Percentiles rank a stretch among this genome's conserved stretches.
Evolutionary conservation across 2,329 filamentous ascomycete genomes (phyloP).

Genomic region (Fusarium heterosporum): DNA sequence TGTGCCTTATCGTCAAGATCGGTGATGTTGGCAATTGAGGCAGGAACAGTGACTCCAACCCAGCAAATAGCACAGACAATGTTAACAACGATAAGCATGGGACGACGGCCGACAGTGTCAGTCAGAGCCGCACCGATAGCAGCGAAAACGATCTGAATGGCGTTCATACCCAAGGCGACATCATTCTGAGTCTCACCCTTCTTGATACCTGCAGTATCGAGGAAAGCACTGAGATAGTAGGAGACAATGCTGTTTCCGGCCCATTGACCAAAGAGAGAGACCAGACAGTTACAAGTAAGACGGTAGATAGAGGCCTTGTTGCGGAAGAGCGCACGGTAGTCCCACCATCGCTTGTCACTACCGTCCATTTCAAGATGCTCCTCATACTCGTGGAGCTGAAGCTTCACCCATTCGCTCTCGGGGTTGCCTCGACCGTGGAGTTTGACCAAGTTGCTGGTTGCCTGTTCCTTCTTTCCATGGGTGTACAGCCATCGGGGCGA

Average conservation of each 20-base stretch:
- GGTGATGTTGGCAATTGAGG: constrained; percentile 52
- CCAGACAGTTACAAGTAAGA: constrained; percentile 57
- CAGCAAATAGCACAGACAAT: constrained; percentile 61
- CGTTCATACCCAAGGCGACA: constrained; percentile 62
- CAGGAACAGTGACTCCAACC: constrained; percentile 60
- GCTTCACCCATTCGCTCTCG: constrained; percentile 49
- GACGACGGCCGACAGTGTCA: constrained; percentile 63
- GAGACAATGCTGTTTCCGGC: constrained; percentile 57
- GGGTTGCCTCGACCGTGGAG: constrained; percentile 59
- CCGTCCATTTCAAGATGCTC: constrained; percentile 59
- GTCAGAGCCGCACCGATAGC: constrained; percentile 61
- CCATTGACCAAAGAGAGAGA: constrained; percentile 62
- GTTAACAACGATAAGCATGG: constrained; percentile 61
- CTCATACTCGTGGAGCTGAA: constrained; percentile 59
- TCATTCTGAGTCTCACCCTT: constrained; percentile 55
- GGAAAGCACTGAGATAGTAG: constrained; percentile 63
- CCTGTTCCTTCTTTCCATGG: constrained; percentile 49
- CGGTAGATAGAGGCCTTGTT: constrained; percentile 56
- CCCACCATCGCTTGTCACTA: constrained; percentile 62
- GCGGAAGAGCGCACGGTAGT: constrained; percentile 60
- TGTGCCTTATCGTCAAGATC: constrained; percentile 45
- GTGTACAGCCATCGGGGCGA: constrained; percentile 57
- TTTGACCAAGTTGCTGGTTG: constrained; percentile 50
- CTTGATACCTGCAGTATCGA: constrained; percentile 63
- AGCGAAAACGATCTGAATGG: constrained; percentile 61